Base-by-base conservation (phyloP, 331 rosid genomes). In the Telfairia occidentalis region DNA sequence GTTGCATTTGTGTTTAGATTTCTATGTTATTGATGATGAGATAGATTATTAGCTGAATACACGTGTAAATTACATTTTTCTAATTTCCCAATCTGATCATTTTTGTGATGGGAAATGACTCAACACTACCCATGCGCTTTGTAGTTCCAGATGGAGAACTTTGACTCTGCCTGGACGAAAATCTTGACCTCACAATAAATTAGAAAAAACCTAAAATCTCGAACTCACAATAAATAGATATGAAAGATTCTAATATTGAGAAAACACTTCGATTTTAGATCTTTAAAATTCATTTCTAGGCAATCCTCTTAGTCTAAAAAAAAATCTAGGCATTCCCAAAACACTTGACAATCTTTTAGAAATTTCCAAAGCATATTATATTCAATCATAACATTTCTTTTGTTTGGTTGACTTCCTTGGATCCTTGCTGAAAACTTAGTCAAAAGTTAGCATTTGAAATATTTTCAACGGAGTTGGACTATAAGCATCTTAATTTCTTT, bases 91-190 rank as follows among this genome's bases (percentile, higher is more conserved):
- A 24, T 67, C 23, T 4, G n/a, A 43, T 28, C n/a, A n/a, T n/a
- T n/a, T 67, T 23, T 42, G 73, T 66, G 73, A 66, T 66, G 11
- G 12, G 35, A 66, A 66, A 65, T 65, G 52, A 23, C 34, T 67
- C 26, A 69, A 8, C 30, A 29, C 6, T 57, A 58, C 43, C 34
- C 3, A 23, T 16, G 45, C 4, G 12, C 49, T 35, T 64, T 35
- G n/a, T 34, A 61, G 70, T n/a, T 63, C 24, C 32, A 64, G 49
- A 9, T 37, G 69, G 49, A 30, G 7, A 34, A 37, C 30, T 43
- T 42, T 24, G 74, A 67, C 24, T 43, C 54, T 26, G 38, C 73
- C 6, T 16, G 30, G 29, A n/a, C 0, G 7, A 35, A 35, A 35
- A 35, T 23, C 61, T 23, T 58, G 19, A 58, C 28, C 30, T 48